phyloP scores from a whole-genome alignment of 768 basidiomycete species.

The Lactifluus hygrophoroides region DNA sequence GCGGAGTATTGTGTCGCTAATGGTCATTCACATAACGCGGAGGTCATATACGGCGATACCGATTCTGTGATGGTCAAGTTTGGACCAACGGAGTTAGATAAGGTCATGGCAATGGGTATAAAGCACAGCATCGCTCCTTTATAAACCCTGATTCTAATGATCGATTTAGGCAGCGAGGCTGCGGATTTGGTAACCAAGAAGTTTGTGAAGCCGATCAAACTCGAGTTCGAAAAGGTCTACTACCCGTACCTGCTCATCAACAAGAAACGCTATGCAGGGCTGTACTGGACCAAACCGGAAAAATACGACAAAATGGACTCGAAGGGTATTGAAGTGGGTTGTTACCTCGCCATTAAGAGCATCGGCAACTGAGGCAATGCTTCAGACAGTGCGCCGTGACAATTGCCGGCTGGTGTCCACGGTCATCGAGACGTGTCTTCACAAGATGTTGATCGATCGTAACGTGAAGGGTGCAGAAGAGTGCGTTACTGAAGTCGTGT shows the following conservation, averaged over 20 bases:
- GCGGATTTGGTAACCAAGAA: slow-evolving; percentile 85
- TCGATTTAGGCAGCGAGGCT: slow-evolving; percentile 70
- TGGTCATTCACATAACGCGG: slow-evolving; percentile 78
- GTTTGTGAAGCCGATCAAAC: slow-evolving; percentile 93
- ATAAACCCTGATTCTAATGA: background rate
- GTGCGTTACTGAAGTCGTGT: slow-evolving; percentile 36
- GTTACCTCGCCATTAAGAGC: background rate
- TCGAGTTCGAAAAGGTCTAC: slow-evolving; percentile 99
- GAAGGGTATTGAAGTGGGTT: slow-evolving; percentile 90
- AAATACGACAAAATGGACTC: slow-evolving; percentile 99
- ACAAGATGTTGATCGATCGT: slow-evolving; percentile 94
- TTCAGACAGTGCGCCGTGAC: slow-evolving; percentile 91
- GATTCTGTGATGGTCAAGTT: slow-evolving; percentile 99
- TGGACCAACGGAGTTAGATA: slow-evolving; percentile 76
- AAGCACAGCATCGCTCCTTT: slow-evolving; percentile 1
- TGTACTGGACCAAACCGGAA: slow-evolving; percentile 94
- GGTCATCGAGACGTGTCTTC: slow-evolving; percentile 94
- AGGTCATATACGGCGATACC: slow-evolving; percentile 97
- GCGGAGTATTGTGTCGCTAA: slow-evolving; percentile 78
- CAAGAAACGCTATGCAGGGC: slow-evolving; percentile 97
- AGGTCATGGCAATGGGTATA: slow-evolving; percentile 86
- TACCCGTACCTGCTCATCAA: slow-evolving; percentile 96
- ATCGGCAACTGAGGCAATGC: background rate
- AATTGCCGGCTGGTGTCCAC: slow-evolving; percentile 98
- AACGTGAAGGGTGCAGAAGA: slow-evolving; percentile 91